These are phyloP conservation scores for Botrytis sinoallii DNA, from an alignment of 2,329 filamentous ascomycete species.

Conservation along the genomic window DNA sequence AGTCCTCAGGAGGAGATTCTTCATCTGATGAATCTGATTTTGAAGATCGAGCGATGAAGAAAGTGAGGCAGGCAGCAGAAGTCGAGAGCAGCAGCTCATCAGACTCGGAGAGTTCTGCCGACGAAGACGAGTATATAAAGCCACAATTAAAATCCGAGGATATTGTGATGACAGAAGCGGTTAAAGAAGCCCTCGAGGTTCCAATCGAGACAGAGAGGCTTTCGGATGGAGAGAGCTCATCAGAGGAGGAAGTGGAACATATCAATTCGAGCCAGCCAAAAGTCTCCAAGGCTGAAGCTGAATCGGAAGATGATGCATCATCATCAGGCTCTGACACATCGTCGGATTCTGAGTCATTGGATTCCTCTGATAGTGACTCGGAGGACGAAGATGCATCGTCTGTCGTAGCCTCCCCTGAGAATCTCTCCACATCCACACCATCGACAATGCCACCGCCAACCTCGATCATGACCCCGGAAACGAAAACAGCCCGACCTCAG, in stretches of 20 bases:
- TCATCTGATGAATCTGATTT: slow-evolving; percentile 13
- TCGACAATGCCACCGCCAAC: slow-evolving; percentile 18
- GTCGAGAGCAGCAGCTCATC: slow-evolving; percentile 8
- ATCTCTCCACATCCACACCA: slow-evolving; percentile 21
- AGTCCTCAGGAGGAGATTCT: slow-evolving; percentile 33
- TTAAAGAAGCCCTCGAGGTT: not conserved
- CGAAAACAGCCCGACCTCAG: slow-evolving; percentile 23
- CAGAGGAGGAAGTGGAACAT: not conserved
- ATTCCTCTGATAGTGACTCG: slow-evolving; percentile 6
- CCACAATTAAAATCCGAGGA: not conserved
- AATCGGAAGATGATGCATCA: slow-evolving; percentile 4
- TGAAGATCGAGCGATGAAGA: slow-evolving; percentile 4
- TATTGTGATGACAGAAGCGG: not conserved
- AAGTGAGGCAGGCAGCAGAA: slow-evolving; percentile 4
- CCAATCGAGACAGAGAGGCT: not conserved
- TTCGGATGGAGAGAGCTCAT: not conserved
- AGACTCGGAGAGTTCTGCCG: slow-evolving; percentile 14
- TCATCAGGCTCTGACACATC: slow-evolving; percentile 24
- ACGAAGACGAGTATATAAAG: slow-evolving; percentile 7
- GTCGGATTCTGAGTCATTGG: slow-evolving; percentile 31
- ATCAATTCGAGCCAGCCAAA: not conserved
- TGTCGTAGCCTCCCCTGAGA: slow-evolving; percentile 21
- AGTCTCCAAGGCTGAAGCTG: slow-evolving; percentile 8
- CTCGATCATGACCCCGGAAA: slow-evolving; percentile 16
- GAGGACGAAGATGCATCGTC: slow-evolving; percentile 19